Percentiles rank a stretch among this genome's conserved stretches.
Conservation (phyloP, 495 filamentous ascomycete species). For the Lophiotrema nucula region DNA sequence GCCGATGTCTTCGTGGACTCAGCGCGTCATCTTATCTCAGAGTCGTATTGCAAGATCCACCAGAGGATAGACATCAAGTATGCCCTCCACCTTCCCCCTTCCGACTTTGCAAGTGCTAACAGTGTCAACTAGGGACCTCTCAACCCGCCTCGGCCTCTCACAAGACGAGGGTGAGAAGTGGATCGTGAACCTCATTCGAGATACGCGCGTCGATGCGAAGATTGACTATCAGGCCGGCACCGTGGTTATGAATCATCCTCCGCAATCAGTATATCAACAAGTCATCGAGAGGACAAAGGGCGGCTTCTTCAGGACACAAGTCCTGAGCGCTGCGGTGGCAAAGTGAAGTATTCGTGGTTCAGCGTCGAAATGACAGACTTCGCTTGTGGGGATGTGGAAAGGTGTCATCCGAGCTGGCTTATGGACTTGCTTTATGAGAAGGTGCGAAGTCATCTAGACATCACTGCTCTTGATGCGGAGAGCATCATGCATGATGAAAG, state of each 20-base stretch:
- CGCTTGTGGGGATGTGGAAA: constrained; percentile 1
- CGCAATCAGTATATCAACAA: constrained; percentile 96
- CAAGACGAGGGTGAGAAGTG: constrained; percentile 98
- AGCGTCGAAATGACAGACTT: not conserved
- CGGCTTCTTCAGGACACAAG: constrained; percentile 73
- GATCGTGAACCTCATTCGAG: constrained; percentile 98
- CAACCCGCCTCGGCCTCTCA: constrained; percentile 80
- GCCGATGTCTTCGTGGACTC: constrained; percentile 91
- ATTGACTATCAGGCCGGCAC: constrained; percentile 98
- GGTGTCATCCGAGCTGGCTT: too few relatives aligned
- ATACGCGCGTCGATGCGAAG: constrained; percentile 96
- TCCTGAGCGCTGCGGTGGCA: constrained; percentile 44
- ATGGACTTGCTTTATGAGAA: too few relatives aligned
- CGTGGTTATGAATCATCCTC: constrained; percentile 98
- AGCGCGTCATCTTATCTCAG: constrained; percentile 92
- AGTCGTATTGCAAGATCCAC: constrained; percentile 99
- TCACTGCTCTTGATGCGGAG: not conserved
- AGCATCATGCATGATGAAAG: not conserved
- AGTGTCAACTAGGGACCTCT: constrained; percentile 67
- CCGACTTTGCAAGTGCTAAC: not conserved
- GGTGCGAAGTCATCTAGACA: not conserved
- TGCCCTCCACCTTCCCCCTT: constrained; percentile 31
- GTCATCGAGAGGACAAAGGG: constrained; percentile 97
- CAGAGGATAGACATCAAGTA: constrained; percentile 94
- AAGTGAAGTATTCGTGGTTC: constrained; percentile 23